Base-by-base conservation (phyloP, 306 rosid genomes). In the Calophaca sinica region DNA sequence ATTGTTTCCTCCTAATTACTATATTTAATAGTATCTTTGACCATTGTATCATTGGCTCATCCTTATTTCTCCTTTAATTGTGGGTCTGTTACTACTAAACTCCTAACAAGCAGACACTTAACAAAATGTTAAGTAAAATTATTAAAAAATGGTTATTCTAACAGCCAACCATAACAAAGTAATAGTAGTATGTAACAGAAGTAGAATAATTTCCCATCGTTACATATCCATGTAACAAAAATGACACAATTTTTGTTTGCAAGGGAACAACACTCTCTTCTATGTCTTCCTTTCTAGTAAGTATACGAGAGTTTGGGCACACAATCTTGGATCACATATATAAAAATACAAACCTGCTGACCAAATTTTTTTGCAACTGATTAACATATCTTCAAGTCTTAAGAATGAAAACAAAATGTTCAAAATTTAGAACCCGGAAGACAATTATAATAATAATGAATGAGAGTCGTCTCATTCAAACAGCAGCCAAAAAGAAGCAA, bases 391-490 rank as follows among this genome's bases (percentile, higher is more conserved):
- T 63, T 31, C 29, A 63, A 71, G 62, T 7, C 44, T 38, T 33
- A 31, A 29, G 53, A 51, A 63, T 38, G 35, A 42, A 72, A 67
- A 12, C 53, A 69, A 29, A 29, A 3, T 26, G 38, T 1, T 65
- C 5, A 35, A 29, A 77, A n/a, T 59, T 64, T 49, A 61, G 46
- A 51, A 66, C 59, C n/a, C 31, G 29, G 29, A 52, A 68, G 46
- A 38, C 31, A 77, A 54, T 6, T 60, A 61, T 9, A 61, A 4
- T 5, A 42, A 74, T 45, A 68, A 62, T 3, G 65, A 54, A 62
- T 65, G 68, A 39, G 33, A 26, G 32, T 65, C 44, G 5, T 54
- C 44, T 59, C 72, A 5, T 80, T 62, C 53, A 75, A 55, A 54
- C 48, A 42, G 14, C 13, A 38, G 59, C 62, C 31, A 64, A 32